Conservation (phyloP, 495 filamentous ascomycete genomes). For the Annulohypoxylon maeteangense region DNA sequence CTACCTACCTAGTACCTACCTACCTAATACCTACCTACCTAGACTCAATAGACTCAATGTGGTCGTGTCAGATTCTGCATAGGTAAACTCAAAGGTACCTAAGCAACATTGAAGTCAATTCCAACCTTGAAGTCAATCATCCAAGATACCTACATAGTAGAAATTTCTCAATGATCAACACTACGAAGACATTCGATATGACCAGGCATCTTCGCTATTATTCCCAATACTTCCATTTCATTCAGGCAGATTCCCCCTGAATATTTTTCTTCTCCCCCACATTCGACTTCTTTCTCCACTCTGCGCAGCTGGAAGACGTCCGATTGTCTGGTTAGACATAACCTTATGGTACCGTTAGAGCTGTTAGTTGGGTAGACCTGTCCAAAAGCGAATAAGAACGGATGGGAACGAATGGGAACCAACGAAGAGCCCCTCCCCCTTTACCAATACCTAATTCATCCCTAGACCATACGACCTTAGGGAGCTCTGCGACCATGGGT, state of each 20-base stretch:
- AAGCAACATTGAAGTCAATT: no score
- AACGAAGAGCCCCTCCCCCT: constrained; percentile 20
- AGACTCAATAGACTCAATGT: no score
- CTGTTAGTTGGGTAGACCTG: constrained; percentile 19
- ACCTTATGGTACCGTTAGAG: constrained; percentile 27
- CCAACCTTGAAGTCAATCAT: no score
- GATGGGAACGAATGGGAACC: background rate
- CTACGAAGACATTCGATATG: background rate
- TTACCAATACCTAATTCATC: constrained; percentile 16
- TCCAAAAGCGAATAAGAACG: constrained; percentile 13
- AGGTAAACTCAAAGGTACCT: no score
- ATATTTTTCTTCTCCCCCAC: constrained; percentile 22
- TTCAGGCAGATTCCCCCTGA: constrained; percentile 18
- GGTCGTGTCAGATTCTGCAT: no score
- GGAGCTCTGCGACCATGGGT: constrained; percentile 15
- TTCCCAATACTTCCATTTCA: background rate
- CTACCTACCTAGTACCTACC: no score
- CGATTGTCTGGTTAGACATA: constrained; percentile 32
- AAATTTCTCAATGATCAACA: background rate
- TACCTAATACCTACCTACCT: no score
- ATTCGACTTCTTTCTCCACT: constrained; percentile 21
- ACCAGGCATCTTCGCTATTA: background rate
- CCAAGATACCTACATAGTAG: no score
- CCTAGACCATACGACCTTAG: constrained; percentile 5
- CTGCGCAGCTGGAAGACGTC: constrained; percentile 33